Base-by-base conservation (phyloP, 768 basidiomycete genomes). In the Leucosporidium creatinivorum region DNA sequence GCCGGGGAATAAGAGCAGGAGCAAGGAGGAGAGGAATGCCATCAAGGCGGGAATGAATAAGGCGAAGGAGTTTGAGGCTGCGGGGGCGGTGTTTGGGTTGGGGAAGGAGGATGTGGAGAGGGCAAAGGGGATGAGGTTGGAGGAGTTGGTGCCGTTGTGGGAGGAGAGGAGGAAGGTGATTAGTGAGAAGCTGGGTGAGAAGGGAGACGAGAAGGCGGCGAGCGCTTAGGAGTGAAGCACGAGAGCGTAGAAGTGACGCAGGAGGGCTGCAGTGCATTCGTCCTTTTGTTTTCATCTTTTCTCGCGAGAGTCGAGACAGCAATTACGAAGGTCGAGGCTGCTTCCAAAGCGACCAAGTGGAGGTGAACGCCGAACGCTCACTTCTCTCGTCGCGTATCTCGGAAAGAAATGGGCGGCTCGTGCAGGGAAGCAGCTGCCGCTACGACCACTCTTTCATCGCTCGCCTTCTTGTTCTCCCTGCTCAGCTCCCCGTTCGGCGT, bases 31-130 rank as follows among this genome's bases (percentile, higher is more conserved):
- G 12, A 21, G 54, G 25, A 25, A 59, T 25, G 71, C 51, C 18
- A 4, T 62, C 39, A 73, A 73, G 56, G 57, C 54, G n/a, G 12
- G 8, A 44, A 66, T 69, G 62, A 73, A 73, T 61, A 67, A 67
- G 68, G 68, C 68, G 1, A 67, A 65, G 52, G 63, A 55, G 44
- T 65, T 65, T 48, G 59, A 59, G 51, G 68, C 56, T 2, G 63
- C 66, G 56, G 55, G 56, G 15, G 54, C 8, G 21, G 58, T 52
- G 23, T 67, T 69, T 44, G 71, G 66, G 12, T 23, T 73, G 5
- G 23, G 9, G 0, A 26, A 23, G 25, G 68, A 47, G n/a, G 66
- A 64, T 18, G 52, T 65, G 44, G 51, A 33, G 60, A 19, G 3
- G 28, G 9, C 30, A 49, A 30, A n/a, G 25, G 47, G 18, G 47